phyloP scores from a whole-genome alignment of 169 alveolate genomes.

The Eimeria necatrix region DNA sequence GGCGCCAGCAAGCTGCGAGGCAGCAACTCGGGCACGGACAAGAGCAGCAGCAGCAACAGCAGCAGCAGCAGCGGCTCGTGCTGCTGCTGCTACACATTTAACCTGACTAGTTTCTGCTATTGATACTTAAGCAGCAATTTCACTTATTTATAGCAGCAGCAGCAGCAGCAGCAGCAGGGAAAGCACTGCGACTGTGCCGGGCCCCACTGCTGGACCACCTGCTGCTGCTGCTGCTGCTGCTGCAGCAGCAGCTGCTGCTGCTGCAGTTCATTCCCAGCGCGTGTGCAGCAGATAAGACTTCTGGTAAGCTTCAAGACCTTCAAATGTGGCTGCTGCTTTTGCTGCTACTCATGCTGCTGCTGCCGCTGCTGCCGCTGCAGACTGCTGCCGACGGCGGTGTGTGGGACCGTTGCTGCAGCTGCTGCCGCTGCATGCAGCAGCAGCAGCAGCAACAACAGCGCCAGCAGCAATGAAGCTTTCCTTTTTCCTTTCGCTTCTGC shows the following conservation, averaged over 20 bases:
- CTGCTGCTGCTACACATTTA: not conserved
- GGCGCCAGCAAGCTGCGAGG: not conserved
- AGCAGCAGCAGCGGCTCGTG: too few species aligned
- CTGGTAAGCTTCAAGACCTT: too few species aligned
- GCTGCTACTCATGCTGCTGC: not conserved
- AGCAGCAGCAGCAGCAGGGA: not conserved
- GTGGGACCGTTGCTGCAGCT: not conserved
- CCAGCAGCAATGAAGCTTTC: not conserved
- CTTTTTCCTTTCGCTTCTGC: not conserved
- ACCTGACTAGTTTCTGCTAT: not conserved
- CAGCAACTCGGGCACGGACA: too few species aligned
- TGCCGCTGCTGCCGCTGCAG: slow-evolving; percentile 13
- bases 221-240: too few species aligned
- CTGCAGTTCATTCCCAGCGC: not conserved
- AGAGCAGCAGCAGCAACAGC: not conserved
- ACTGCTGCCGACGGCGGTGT: not conserved
- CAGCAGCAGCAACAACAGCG: not conserved
- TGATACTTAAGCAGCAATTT: not conserved
- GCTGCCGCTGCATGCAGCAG: slow-evolving; percentile 11
- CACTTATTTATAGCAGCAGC: too few species aligned
- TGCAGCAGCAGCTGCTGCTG: too few species aligned
- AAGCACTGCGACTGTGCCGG: not conserved
- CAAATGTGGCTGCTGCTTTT: too few species aligned
- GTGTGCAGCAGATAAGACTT: too few species aligned
- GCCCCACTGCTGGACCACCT: too few species aligned